Evolutionary conservation across 73 alveolate species (phyloP), one percentile per base, ranked within the genome.

Genomic region (Paramecium biaurelia): DNA sequence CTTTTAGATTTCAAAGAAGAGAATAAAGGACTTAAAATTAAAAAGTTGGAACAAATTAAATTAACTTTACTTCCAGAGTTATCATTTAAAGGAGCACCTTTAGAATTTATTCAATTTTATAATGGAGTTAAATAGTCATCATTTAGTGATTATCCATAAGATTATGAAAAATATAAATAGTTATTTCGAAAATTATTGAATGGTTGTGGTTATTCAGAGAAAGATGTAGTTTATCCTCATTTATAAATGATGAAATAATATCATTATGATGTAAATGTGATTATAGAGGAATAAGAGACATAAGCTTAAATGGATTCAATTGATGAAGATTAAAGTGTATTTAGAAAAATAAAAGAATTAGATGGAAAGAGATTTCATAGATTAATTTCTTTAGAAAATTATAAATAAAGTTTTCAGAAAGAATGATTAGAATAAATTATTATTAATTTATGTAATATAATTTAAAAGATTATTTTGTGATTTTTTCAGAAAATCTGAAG

Each of bases 11-110:
- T 30, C 5, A 10, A 79, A 42, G 70, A 38, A 6, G 70, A 79
- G 56, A 79, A 79, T 20, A 79, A 45, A 24, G 42, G 28, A 42
- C 47, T 79, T 15, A 79, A 79, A 34, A 30, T 79, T 15, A 79
- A 79, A 79, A 24, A 79, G 20, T 41, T 79, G 53, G 90, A 79
- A 45, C 24, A 24, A 8, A 11, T 43, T 20, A 79, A 79, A 79
- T 12, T 79, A 24, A 18, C 70, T 10, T 2, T 79, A 7, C 42
- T 79, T 4, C 90, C 90, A 5, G 90, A 79, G 20, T 18, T 21
- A 4, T 21, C 45, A 4, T 79, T 79, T 24, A 79, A 79, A 24
- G 90, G 74, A 7, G 90, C 90, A 2, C 90, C 90, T 7, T 41
- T 45, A 21, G 90, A 79, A 34, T 79, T 79, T 42, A 47, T 79